Conservation (phyloP, 345 rosid species). For the Eucalyptus pauciflora region DNA sequence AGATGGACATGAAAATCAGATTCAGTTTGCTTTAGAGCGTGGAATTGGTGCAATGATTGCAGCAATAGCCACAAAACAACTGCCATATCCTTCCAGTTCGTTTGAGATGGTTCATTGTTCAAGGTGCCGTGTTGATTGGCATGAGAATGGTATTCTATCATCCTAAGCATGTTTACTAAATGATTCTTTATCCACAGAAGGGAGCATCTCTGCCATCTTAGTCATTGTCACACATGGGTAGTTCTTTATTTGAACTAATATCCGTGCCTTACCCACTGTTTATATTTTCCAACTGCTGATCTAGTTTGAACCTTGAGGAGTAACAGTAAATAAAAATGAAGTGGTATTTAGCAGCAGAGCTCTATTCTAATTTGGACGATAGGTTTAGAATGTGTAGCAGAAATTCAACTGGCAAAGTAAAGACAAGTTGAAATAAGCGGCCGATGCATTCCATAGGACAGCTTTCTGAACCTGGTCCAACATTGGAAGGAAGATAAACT, state of each 20-base stretch:
- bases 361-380: background rate
- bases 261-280: background rate
- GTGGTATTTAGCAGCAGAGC: background rate
- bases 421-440: background rate
- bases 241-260: background rate
- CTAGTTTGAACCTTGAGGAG: background rate
- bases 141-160: constrained; percentile 60
- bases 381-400: background rate
- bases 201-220: background rate
- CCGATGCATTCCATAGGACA: background rate
- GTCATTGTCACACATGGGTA: background rate
- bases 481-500: background rate
- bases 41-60: constrained; percentile 88
- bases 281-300: background rate
- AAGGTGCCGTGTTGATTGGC: constrained; percentile 96
- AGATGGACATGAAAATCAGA: constrained; percentile 94
- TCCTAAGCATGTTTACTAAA: background rate
- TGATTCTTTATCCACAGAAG: background rate
- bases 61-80: constrained; percentile 71
- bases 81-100: constrained; percentile 80
- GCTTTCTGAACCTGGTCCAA: background rate
- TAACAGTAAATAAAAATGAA: background rate
- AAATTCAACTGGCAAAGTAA: background rate
- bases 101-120: constrained; percentile 99
- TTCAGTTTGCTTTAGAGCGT: constrained; percentile 94